These are phyloP conservation scores for Lactarius vividus DNA, from an alignment of 768 basidiomycete species.

Conservation along the genomic window DNA sequence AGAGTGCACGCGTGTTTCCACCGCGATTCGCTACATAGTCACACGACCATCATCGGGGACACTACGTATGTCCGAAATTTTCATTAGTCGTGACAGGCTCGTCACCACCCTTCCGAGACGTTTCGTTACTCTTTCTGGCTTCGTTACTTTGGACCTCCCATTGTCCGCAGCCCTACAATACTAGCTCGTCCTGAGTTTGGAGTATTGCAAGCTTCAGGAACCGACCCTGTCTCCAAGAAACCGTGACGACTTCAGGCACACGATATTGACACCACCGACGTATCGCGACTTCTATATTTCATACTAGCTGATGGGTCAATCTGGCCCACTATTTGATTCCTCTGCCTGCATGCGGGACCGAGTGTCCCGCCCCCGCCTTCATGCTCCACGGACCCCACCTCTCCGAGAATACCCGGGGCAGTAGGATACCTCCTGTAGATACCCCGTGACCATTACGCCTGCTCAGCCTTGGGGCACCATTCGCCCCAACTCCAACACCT, in stretches of 20 bases:
- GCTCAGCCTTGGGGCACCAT: neutral
- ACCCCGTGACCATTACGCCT: neutral
- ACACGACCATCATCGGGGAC: neutral
- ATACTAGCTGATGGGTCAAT: neutral
- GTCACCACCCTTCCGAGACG: neutral
- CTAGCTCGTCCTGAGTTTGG: neutral
- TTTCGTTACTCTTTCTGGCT: neutral
- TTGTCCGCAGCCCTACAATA: neutral
- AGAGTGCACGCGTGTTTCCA: neutral
- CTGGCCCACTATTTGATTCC: neutral
- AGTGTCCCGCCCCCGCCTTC: conserved; percentile 3
- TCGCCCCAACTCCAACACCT: neutral
- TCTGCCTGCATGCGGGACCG: neutral
- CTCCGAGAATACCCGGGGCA: neutral
- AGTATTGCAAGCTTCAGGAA: neutral
- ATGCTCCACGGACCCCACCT: neutral
- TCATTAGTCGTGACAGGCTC: neutral
- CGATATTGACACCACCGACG: neutral
- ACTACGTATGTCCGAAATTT: neutral
- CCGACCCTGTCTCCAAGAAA: neutral
- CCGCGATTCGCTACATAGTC: neutral
- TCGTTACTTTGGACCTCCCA: neutral
- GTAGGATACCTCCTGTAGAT: neutral
- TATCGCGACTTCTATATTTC: neutral
- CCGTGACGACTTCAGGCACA: neutral